Percentiles rank a stretch among this genome's conserved stretches.
These are phyloP conservation scores for Cadophora sp. DNA, from an alignment of 2,329 filamentous ascomycete species.

Conservation along the genomic window DNA sequence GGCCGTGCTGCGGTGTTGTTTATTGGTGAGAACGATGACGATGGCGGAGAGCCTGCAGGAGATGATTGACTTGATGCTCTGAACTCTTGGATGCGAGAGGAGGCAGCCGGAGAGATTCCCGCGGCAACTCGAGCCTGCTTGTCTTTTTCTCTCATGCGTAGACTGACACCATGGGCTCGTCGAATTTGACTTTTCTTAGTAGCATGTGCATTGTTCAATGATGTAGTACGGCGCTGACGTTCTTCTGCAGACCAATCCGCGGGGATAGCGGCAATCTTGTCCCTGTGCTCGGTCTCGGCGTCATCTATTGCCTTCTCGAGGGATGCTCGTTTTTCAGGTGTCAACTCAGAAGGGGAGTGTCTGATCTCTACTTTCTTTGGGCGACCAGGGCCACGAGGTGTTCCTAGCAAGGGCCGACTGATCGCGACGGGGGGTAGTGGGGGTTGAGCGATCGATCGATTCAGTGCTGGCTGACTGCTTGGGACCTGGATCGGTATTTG, in stretches of 20 bases:
- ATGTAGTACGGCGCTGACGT: slow-evolving; percentile 26
- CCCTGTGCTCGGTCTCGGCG: slow-evolving; percentile 31
- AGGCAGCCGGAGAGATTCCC: slow-evolving; percentile 10
- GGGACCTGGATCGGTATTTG: neutral
- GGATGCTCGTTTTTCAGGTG: slow-evolving; percentile 30
- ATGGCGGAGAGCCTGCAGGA: slow-evolving; percentile 11
- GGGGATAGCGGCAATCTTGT: slow-evolving; percentile 22
- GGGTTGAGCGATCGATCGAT: neutral
- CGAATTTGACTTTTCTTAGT: slow-evolving; percentile 42
- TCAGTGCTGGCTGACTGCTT: neutral
- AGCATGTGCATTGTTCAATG: slow-evolving; percentile 40
- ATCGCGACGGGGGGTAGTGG: neutral
- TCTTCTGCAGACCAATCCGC: slow-evolving; percentile 19
- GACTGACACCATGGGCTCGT: slow-evolving; percentile 39
- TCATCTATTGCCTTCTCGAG: slow-evolving; percentile 35
- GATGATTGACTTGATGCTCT: slow-evolving; percentile 1
- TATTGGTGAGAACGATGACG: slow-evolving; percentile 22
- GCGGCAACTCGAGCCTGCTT: slow-evolving; percentile 32
- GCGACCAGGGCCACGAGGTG: slow-evolving; percentile 6
- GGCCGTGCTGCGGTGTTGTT: slow-evolving; percentile 13
- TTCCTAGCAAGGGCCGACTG: neutral
- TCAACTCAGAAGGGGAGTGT: slow-evolving; percentile 37
- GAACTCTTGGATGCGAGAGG: slow-evolving; percentile 4
- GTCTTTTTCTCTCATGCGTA: slow-evolving; percentile 41
- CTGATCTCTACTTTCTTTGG: slow-evolving; percentile 24